phyloP scores from a whole-genome alignment of 257 asterid genomes.

The Orobanche coerulescens region DNA sequence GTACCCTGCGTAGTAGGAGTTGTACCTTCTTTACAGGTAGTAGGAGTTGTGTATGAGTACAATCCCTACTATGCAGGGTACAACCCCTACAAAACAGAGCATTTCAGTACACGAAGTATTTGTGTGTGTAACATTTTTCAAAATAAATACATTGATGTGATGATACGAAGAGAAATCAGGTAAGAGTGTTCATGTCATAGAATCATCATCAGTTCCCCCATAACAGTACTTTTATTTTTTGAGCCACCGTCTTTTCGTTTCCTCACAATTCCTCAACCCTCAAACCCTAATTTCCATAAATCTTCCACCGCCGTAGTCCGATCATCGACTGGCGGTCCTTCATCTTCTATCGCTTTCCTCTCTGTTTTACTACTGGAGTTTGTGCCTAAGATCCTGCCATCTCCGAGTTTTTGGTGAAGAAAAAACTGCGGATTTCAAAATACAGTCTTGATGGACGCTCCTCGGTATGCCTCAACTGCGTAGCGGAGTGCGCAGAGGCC shows the following conservation, averaged over 20 bases:
- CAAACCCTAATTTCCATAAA: constrained; percentile 24
- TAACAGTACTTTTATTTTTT: background rate
- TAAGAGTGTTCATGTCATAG: too few relatives aligned
- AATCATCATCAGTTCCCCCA: constrained; percentile 2
- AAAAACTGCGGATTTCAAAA: constrained; percentile 15
- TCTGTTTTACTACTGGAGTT: background rate
- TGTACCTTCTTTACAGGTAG: too few relatives aligned
- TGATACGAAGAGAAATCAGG: too few relatives aligned
- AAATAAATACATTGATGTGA: too few relatives aligned
- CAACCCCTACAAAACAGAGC: too few relatives aligned
- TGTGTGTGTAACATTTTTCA: too few relatives aligned
- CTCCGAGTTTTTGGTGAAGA: constrained; percentile 27
- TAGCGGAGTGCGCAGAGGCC: constrained; percentile 40
- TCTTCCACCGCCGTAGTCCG: background rate
- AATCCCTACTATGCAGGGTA: too few relatives aligned
- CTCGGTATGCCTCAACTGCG: constrained; percentile 38
- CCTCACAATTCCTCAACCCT: constrained; percentile 27
- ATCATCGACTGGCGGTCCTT: background rate
- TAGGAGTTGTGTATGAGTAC: too few relatives aligned
- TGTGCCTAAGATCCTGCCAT: background rate
- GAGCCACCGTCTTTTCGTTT: constrained; percentile 25
- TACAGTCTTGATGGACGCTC: constrained; percentile 34
- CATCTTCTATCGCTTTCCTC: background rate
- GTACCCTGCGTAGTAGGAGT: too few relatives aligned
- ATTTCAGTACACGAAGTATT: too few relatives aligned